Evolutionary conservation across 2,329 filamentous ascomycete genomes (phyloP), one percentile per base, ranked within the genome.

Genomic region (Trichoderma guizhouense): DNA sequence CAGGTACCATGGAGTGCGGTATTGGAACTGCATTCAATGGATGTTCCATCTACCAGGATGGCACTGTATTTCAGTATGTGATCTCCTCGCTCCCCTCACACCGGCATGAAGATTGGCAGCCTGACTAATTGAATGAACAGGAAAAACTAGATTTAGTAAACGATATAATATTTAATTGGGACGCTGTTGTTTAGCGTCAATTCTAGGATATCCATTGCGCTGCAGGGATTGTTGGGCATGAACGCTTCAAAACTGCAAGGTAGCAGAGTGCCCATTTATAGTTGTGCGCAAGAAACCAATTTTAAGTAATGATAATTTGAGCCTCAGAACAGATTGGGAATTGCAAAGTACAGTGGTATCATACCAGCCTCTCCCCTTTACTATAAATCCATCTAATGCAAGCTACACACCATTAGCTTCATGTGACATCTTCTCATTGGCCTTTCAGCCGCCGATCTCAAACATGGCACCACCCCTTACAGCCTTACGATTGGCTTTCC

Each of bases 41-140:
- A 32, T 68, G 65, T 28, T 43, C 65, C 53, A 68, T 68, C 36
- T 68, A 68, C 53, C 65, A 68, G 36, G 65, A 68, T 26, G 65
- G 65, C 7, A 68, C 65, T 26, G 53, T 60, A 8, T 68, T 60
- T 47, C 51, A 68, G 65, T 68, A 47, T 11, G 65, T 32, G 7
- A 15, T 12, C 11, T 18, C 34, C 9, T 60, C 11, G 4, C n/a
- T 30, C 28, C 28, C 30, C 9, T 32, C 28, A 30, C 28, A 8
- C 28, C 28, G 5, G 2, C 24, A 21, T 32, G 18, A 60, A 3
- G 15, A 32, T 15, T 58, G 32, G 3, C 24, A 43, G 36, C 24
- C 15, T 26, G 5, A 5, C 34, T 68, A 60, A 68, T 11, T 43
- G 4, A 6, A 60, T 68, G 3, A 4, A 60, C 39, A 68, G 65